Conservation (phyloP, 2,329 filamentous ascomycete species). For the Penicillium crustosum region DNA sequence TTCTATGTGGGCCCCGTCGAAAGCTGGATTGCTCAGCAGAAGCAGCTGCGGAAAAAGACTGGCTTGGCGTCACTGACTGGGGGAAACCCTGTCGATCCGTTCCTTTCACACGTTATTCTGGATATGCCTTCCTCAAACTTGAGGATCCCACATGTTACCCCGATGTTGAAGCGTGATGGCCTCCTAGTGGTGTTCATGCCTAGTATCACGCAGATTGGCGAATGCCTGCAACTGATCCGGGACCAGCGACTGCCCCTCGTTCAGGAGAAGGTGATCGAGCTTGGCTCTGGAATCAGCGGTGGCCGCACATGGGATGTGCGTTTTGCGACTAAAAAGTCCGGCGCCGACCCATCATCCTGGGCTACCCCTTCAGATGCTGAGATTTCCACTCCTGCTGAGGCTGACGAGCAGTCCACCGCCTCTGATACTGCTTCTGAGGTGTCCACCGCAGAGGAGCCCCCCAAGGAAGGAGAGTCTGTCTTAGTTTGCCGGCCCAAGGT, state of each 20-base stretch:
- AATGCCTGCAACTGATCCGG: constrained; percentile 59
- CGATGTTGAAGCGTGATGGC: constrained; percentile 63
- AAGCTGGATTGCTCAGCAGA: constrained; percentile 60
- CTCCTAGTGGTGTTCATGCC: constrained; percentile 71
- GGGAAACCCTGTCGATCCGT: constrained; percentile 49
- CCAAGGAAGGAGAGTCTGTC: constrained; percentile 37
- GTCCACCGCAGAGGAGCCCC: constrained; percentile 11
- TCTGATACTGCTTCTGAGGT: constrained; percentile 8
- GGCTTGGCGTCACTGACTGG: constrained; percentile 20
- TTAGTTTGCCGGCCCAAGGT: constrained; percentile 56
- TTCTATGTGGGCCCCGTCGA: constrained; percentile 70
- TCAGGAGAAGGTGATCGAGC: constrained; percentile 47
- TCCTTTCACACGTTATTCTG: constrained; percentile 69
- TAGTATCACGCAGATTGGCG: constrained; percentile 73
- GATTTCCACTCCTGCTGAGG: constrained; percentile 12
- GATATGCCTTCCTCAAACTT: constrained; percentile 67
- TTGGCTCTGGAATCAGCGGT: constrained; percentile 47
- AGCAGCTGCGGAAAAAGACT: constrained; percentile 38
- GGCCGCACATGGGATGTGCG: constrained; percentile 52
- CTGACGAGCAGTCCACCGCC: constrained; percentile 12
- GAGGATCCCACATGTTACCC: constrained; percentile 47
- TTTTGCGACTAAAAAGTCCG: constrained; percentile 39
- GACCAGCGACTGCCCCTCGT: constrained; percentile 55
- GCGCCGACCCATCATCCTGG: constrained; percentile 37
- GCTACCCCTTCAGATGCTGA: constrained; percentile 18